Conservation (phyloP, 2,329 filamentous ascomycete species). For the Hypoxylon sp. region DNA sequence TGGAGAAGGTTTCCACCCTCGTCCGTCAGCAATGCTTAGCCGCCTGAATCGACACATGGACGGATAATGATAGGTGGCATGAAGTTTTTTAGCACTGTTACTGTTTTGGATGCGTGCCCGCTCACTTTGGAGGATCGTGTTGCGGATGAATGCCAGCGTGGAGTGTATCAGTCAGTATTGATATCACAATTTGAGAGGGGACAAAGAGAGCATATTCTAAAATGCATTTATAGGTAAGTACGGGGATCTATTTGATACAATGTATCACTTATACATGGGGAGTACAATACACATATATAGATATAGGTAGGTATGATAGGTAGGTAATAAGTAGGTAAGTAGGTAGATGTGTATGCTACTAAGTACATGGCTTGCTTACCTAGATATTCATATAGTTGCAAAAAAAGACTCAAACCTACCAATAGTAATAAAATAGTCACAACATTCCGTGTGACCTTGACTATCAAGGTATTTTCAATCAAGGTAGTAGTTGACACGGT, state of each 20-base stretch:
- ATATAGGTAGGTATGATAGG: too few relatives aligned
- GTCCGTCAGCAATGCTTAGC: conserved; percentile 34
- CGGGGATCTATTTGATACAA: background rate
- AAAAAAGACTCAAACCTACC: too few relatives aligned
- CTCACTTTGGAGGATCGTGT: conserved; percentile 14
- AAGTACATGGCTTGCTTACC: background rate
- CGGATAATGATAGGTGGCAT: conserved; percentile 31
- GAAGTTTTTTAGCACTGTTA: conserved; percentile 9
- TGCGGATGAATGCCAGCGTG: conserved; percentile 15
- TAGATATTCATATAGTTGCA: too few relatives aligned
- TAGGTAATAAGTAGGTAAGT: too few relatives aligned
- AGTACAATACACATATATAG: background rate
- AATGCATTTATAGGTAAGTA: background rate
- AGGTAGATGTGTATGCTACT: background rate
- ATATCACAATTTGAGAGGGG: too few relatives aligned
- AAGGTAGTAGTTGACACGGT: conserved; percentile 37
- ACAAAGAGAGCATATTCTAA: too few relatives aligned
- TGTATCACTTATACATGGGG: background rate
- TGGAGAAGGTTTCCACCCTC: conserved; percentile 18
- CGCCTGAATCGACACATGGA: conserved; percentile 24
- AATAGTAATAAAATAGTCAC: conserved; percentile 7
- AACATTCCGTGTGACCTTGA: conserved; percentile 25
- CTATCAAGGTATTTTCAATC: too few relatives aligned
- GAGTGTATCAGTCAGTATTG: too few relatives aligned
- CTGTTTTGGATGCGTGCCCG: conserved; percentile 6